Percentiles rank a stretch among this genome's conserved stretches.
phyloP scores from a whole-genome alignment of 805 yeast genomes.

The Phaffomyces opuntiae region DNA sequence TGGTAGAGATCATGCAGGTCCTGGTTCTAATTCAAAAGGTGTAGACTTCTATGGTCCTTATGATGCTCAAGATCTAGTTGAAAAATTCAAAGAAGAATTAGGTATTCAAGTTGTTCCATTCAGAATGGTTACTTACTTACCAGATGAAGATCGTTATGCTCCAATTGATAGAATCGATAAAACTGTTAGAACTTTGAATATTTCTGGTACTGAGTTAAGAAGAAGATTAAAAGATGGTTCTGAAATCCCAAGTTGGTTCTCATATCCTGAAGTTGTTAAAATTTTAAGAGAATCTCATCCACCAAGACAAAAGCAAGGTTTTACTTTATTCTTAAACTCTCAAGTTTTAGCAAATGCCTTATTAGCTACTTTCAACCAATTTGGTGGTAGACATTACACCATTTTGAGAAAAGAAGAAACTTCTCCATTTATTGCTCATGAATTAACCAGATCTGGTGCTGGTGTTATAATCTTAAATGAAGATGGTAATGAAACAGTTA shows the following conservation, averaged over 20 bases:
- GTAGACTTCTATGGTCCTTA: constrained; percentile 95
- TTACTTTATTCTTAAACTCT: constrained; percentile 61
- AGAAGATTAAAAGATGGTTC: constrained; percentile 79
- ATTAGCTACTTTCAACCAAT: constrained; percentile 86
- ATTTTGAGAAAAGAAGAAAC: constrained; percentile 34
- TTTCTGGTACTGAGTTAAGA: constrained; percentile 92
- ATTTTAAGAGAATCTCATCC: constrained; percentile 90
- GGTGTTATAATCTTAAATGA: constrained; percentile 66
- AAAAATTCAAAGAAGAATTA: constrained; percentile 65
- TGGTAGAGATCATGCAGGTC: constrained; percentile 98
- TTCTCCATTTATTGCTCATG: constrained; percentile 61
- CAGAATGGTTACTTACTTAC: constrained; percentile 93
- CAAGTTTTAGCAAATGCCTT: constrained; percentile 73
- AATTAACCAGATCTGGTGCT: constrained; percentile 82
- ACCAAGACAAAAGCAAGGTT: constrained; percentile 86
- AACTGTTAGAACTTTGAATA: constrained; percentile 76
- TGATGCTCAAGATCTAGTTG: constrained; percentile 90
- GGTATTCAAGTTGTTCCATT: constrained; percentile 90
- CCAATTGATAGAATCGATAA: constrained; percentile 88
- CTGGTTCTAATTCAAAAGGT: constrained; percentile 83
- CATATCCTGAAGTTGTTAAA: constrained; percentile 92
- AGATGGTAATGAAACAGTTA: constrained; percentile 7
- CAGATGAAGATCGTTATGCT: constrained; percentile 91
- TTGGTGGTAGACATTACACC: constrained; percentile 68
- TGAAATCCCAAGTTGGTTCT: constrained; percentile 93